phyloP scores from a whole-genome alignment of 495 filamentous ascomycete species.

The Penicillium argentinense region DNA sequence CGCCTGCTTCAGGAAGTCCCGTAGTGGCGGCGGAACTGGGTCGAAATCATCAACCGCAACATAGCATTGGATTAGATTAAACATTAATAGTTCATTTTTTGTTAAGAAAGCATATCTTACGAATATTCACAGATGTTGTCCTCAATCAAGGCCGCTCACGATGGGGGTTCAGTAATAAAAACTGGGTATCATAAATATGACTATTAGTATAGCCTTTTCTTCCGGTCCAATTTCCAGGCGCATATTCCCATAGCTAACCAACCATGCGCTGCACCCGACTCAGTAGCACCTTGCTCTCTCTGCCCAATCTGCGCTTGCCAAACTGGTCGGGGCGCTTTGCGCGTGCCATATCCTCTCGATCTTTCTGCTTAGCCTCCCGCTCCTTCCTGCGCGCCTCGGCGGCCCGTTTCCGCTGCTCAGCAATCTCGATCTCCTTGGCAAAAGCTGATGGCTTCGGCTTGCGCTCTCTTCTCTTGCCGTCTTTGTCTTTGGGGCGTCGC shows the following conservation, averaged over 20 bases:
- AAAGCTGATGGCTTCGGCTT: conserved; percentile 67
- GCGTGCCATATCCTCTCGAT: conserved; percentile 70
- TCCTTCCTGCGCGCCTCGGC: conserved; percentile 60
- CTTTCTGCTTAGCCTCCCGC: conserved; percentile 58
- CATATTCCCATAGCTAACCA: conserved; percentile 26
- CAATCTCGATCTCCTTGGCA: conserved; percentile 70
- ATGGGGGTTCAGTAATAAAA: too few species aligned
- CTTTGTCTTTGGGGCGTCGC: conserved; percentile 14
- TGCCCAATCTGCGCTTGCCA: conserved; percentile 80
- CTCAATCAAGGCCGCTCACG: not conserved
- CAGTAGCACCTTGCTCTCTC: conserved; percentile 79
- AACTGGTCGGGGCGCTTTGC: conserved; percentile 71
- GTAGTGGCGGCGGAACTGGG: conserved; percentile 18
- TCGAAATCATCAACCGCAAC: conserved; percentile 17
- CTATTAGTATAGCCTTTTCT: conserved; percentile 5
- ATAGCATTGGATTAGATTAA: conserved; percentile 7
- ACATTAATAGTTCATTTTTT: not conserved
- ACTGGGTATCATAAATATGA: conserved; percentile 26
- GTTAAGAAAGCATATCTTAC: not conserved
- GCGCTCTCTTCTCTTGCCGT: conserved; percentile 29
- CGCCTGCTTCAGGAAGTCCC: conserved; percentile 66
- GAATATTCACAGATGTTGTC: conserved; percentile 8
- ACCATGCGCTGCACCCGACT: conserved; percentile 78
- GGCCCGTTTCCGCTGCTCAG: conserved; percentile 63
- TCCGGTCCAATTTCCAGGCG: not conserved